Percentiles rank a stretch among this genome's conserved stretches.
phyloP scores from a whole-genome alignment of 371 early-diverging fungal genomes.

The Syncephalastrum contaminatum region DNA sequence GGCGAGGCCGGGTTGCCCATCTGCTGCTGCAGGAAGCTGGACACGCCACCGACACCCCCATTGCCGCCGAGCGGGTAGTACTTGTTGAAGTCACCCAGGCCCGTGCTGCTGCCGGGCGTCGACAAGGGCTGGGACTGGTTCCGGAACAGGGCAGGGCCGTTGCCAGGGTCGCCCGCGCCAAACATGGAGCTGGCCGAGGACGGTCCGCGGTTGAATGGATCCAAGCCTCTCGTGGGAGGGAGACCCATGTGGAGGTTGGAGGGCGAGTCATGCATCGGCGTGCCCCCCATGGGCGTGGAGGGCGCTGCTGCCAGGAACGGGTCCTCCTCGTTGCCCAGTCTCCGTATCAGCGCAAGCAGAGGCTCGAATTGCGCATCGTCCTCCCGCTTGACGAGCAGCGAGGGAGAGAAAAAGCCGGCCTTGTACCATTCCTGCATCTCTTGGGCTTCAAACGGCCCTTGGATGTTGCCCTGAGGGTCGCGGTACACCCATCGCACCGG shows the following conservation, averaged over 20 bases:
- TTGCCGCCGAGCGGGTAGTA: constrained; percentile 34
- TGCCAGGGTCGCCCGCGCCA: constrained; percentile 17
- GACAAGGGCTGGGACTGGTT: constrained; percentile 10
- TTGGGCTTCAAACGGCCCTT: constrained; percentile 78
- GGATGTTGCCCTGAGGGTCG: constrained; percentile 76
- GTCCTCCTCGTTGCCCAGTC: constrained; percentile 60
- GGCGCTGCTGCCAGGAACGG: constrained; percentile 56
- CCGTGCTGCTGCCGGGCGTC: constrained; percentile 8
- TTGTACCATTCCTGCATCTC: constrained; percentile 90
- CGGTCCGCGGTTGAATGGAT: constrained; percentile 25
- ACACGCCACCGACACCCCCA: constrained; percentile 1
- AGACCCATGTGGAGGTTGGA: constrained; percentile 10
- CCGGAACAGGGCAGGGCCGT: constrained; percentile 16
- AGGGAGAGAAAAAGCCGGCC: constrained; percentile 74
- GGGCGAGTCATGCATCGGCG: constrained; percentile 10
- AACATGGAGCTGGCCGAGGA: constrained; percentile 19
- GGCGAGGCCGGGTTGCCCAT: constrained; percentile 18
- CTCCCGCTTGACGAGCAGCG: constrained; percentile 71
- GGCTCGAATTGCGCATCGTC: constrained; percentile 72
- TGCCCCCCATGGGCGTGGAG: constrained; percentile 1
- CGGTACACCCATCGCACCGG: constrained; percentile 75
- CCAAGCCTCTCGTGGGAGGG: constrained; percentile 13
- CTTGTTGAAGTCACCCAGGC: constrained; percentile 21
- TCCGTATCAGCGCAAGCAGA: constrained; percentile 57
- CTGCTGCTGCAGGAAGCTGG: constrained; percentile 22